These are phyloP conservation scores for Crataegus laevigata DNA, from an alignment of 306 rosid genomes.

Conservation along the genomic window DNA sequence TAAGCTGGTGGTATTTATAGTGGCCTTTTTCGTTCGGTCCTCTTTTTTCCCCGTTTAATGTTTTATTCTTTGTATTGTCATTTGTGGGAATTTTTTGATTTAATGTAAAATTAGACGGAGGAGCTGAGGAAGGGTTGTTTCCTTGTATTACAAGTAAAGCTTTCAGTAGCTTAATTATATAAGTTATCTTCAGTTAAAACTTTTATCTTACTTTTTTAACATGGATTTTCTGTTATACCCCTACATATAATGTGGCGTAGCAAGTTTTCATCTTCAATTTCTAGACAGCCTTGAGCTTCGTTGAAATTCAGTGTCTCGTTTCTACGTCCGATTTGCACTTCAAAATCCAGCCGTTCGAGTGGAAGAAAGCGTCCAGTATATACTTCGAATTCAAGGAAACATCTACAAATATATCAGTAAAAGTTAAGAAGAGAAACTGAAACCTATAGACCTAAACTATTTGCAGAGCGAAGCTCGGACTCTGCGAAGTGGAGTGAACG, in stretches of 20 bases:
- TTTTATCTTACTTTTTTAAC: background rate
- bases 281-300: background rate
- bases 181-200: background rate
- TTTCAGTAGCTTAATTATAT: background rate
- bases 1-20: slow-evolving; percentile 3
- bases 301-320: background rate
- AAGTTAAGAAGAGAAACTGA: background rate
- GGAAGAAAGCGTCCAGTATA: background rate
- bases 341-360: no score
- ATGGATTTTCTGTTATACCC: no score
- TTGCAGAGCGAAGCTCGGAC: slow-evolving; percentile 49
- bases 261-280: no score
- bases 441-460: slow-evolving; percentile 2
- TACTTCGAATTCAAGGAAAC: background rate
- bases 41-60: background rate
- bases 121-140: background rate
- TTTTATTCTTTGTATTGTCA: slow-evolving; percentile 6
- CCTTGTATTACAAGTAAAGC: background rate
- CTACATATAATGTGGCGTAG: no score
- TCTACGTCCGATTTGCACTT: no score
- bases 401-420: background rate
- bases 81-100: slow-evolving; percentile 10
- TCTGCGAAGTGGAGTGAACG: slow-evolving; percentile 65
- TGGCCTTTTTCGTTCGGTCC: background rate
- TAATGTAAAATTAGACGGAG: slow-evolving; percentile 5